Evolutionary conservation across 306 rosid species (phyloP).

Genomic region (Casuarina cunninghamiana): DNA sequence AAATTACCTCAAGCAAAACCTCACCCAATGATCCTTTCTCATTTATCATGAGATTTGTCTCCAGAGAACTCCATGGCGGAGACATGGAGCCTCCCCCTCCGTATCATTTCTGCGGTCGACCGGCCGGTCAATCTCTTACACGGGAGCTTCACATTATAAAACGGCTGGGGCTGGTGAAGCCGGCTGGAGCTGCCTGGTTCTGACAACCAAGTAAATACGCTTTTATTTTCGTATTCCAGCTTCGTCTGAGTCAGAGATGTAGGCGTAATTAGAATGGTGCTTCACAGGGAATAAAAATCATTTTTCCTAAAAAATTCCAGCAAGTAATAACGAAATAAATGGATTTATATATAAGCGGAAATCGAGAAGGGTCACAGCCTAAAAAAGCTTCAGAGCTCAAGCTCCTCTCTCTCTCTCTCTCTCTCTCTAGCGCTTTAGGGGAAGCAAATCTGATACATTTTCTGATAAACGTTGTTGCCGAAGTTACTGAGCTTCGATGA

Average conservation of each 20-base stretch:
- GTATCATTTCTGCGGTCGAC: too few relatives aligned
- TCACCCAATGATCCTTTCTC: too few relatives aligned
- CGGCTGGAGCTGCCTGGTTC: not conserved
- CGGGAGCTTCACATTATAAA: not conserved
- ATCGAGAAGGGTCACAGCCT: slow-evolving; percentile 29
- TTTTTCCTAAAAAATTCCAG: too few relatives aligned
- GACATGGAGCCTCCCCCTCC: not conserved
- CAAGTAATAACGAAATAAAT: not conserved
- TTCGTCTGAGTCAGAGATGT: not conserved
- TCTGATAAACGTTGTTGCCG: slow-evolving; percentile 14
- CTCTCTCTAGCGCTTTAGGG: slow-evolving; percentile 24
- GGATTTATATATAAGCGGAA: slow-evolving; percentile 11
- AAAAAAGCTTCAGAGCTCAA: slow-evolving; percentile 28
- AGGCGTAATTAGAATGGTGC: not conserved
- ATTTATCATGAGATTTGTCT: too few relatives aligned
- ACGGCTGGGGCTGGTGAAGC: not conserved
- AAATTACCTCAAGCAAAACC: too few relatives aligned
- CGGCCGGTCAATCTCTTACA: too few relatives aligned
- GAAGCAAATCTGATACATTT: slow-evolving; percentile 28
- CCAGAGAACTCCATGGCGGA: too few relatives aligned
- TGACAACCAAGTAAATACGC: not conserved
- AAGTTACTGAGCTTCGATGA: slow-evolving; percentile 12
- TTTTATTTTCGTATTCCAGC: too few relatives aligned
- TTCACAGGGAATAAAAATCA: not conserved
- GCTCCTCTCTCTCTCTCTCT: slow-evolving; percentile 1